Evolutionary conservation across 169 alveolate species (phyloP).

Genomic region (Haemoproteus tartakovskyi): DNA sequence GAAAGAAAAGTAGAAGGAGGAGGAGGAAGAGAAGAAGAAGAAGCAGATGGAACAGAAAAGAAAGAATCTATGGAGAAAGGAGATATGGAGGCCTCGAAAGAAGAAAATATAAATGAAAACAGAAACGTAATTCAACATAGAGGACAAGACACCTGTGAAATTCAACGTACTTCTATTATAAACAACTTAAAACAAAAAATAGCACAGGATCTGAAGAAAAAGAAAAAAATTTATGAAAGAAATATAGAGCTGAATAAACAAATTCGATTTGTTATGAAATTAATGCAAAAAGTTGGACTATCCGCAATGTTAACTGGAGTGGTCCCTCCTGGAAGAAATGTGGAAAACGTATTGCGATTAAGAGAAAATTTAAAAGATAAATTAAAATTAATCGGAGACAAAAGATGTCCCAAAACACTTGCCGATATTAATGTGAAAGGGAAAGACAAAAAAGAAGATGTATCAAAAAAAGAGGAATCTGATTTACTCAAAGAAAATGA

Average conservation of each 20-base stretch:
- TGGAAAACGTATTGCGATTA: constrained; percentile 49
- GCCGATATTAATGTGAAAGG: background rate
- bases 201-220: constrained; percentile 52
- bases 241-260: constrained; percentile 62
- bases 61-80: background rate
- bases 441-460: background rate
- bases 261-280: constrained; percentile 58
- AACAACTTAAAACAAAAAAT: constrained; percentile 52
- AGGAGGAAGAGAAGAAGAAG: background rate
- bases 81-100: background rate
- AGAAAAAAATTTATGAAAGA: constrained; percentile 44
- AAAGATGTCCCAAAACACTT: no score
- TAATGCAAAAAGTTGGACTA: constrained; percentile 63
- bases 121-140: constrained; percentile 1
- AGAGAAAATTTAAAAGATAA: constrained; percentile 54
- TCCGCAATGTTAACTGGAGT: constrained; percentile 48
- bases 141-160: constrained; percentile 37
- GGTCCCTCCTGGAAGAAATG: constrained; percentile 63
- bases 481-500: no score
- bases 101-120: background rate
- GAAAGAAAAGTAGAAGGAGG: background rate
- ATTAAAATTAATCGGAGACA: constrained; percentile 23
- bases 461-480: background rate
- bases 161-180: constrained; percentile 57
- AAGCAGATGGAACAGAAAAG: background rate